Base-by-base conservation (phyloP, 2,329 filamentous ascomycete species). In the Colletotrichum sp. region DNA sequence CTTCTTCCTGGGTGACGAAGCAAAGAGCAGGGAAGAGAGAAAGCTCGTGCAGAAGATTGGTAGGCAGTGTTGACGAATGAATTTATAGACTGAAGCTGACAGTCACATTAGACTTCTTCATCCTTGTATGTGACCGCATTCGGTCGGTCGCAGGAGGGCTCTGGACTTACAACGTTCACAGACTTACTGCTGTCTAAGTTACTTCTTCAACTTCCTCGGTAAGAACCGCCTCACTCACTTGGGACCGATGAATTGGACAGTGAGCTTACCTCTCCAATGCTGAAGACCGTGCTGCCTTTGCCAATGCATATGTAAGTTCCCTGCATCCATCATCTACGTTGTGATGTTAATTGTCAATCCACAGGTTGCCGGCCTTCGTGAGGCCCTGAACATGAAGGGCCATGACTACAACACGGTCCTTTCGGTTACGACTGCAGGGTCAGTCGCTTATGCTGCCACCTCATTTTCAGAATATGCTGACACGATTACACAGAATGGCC, bases 401-500 rank as follows among this genome's bases (percentile, higher is more conserved):
- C 90, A 92, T 78, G 91, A 93, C 78, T 94, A 93, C 84, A 94
- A 94, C 75, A 82, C 84, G 9, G 85, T 93, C 1, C 85, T 94
- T 2, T 91, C 91, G 5, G 80, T 91, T 68, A 77, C 76, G 2
- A 77, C 76, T 3, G 76, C 76, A 12, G 70, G 76, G 76, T 74
- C 65, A 36, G 73, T 22, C 34, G 2, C 5, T 3, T 32, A 2
- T n/a, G 6, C n/a, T 22, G 2, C 16, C 8, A 22, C 16, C 32
- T 5, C 6, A 0, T 4, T 26, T 1, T 13, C 8, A 9, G 3
- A 8, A 9, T 2, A 9, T 12, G 2, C 75, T 60, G 18, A 71
- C 57, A 34, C 15, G 2, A 8, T 3, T 0, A 8, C 9, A 2
- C 3, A 76, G 76, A 3, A 77, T 77, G 76, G 74, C 75, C 3